phyloP scores from a whole-genome alignment of 352 stramenopile genomes.

The Elongisporangium prolatum region DNA sequence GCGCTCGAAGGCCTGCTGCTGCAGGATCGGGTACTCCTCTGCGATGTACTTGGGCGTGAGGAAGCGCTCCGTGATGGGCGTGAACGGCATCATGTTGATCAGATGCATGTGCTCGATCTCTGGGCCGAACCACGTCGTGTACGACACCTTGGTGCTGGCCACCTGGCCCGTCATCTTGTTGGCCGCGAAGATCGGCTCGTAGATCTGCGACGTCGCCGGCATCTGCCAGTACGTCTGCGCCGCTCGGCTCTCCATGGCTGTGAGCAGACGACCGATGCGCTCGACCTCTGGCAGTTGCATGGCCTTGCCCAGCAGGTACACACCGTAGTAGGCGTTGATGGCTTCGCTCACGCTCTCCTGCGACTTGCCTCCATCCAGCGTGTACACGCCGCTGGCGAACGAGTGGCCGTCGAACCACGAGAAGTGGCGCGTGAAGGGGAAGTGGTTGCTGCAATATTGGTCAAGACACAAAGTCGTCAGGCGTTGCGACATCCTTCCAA shows the following conservation, averaged over 20 bases:
- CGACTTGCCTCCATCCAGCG: conserved; percentile 92
- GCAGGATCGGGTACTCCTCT: conserved; percentile 77
- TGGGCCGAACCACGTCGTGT: conserved; percentile 86
- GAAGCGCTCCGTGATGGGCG: conserved; percentile 76
- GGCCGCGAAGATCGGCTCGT: conserved; percentile 61
- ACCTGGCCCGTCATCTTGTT: conserved; percentile 87
- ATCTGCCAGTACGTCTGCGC: conserved; percentile 97
- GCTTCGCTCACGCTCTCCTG: conserved; percentile 97
- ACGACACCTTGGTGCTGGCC: conserved; percentile 71
- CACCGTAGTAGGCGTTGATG: conserved; percentile 96
- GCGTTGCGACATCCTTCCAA: background rate
- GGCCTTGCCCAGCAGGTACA: conserved; percentile 89
- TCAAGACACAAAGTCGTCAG: conserved; percentile 1
- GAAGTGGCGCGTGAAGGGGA: conserved; percentile 92
- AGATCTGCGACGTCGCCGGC: conserved; percentile 45
- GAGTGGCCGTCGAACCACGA: conserved; percentile 97
- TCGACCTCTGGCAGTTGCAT: conserved; percentile 63
- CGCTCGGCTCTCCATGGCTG: conserved; percentile 92
- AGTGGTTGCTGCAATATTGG: conserved; percentile 55
- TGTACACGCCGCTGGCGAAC: conserved; percentile 95
- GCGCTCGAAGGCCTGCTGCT: conserved; percentile 66
- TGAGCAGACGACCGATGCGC: conserved; percentile 89
- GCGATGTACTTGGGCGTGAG: conserved; percentile 58
- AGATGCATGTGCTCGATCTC: conserved; percentile 85
- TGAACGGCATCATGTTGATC: conserved; percentile 92